phyloP scores from a whole-genome alignment of 305 asterid genomes.

The Fraxinus sp. region DNA sequence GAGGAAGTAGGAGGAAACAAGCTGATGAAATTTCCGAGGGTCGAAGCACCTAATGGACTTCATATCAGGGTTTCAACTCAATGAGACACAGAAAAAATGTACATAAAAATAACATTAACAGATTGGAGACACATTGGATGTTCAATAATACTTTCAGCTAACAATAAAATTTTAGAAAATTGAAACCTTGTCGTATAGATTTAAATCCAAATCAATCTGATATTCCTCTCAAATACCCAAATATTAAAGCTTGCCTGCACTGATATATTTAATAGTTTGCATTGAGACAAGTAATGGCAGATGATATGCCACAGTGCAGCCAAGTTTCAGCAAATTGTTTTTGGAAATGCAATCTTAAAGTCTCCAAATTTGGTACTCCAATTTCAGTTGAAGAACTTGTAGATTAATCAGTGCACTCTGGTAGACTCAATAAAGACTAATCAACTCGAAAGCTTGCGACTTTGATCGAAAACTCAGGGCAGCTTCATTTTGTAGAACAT shows the following conservation, averaged over 20 bases:
- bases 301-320: too few species aligned
- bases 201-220: not conserved
- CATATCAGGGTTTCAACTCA: slow-evolving; percentile 64
- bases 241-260: not conserved
- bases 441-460: not conserved
- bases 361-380: not conserved
- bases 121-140: not conserved
- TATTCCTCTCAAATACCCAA: not conserved
- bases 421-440: not conserved
- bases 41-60: slow-evolving; percentile 93
- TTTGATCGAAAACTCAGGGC: not conserved
- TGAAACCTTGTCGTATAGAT: not conserved
- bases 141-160: not conserved
- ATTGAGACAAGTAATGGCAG: too few species aligned
- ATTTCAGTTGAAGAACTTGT: not conserved
- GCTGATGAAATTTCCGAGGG: slow-evolving; percentile 69
- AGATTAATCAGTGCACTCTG: not conserved
- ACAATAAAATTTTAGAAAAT: not conserved
- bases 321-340: not conserved
- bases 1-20: slow-evolving; percentile 85
- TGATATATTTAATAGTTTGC: too few species aligned
- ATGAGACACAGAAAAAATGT: slow-evolving; percentile 30
- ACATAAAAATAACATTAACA: slow-evolving; percentile 13
- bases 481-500: not conserved
- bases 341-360: not conserved